phyloP scores from a whole-genome alignment of 257 asterid species.

The Coffea eugenioides region DNA sequence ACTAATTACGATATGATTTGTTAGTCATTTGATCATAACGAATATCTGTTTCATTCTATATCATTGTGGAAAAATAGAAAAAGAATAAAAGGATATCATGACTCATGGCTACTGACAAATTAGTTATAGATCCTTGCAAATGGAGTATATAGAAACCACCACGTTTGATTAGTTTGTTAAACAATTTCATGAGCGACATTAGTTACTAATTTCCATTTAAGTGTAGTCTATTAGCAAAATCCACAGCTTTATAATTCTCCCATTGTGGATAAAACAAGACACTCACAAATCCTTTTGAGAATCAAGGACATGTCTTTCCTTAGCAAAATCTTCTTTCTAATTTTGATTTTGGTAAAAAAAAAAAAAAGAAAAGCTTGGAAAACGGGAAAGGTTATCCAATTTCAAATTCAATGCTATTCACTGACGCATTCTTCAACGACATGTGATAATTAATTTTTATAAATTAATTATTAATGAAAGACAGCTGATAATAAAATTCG shows the following conservation, averaged over 20 bases:
- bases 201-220: not conserved
- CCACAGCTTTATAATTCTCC: not conserved
- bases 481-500: too few species aligned
- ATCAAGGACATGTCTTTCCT: not conserved
- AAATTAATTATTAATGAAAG: too few species aligned
- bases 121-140: too few species aligned
- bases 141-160: not conserved
- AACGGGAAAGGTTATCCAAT: too few species aligned
- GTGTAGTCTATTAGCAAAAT: too few species aligned
- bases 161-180: not conserved
- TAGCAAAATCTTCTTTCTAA: not conserved
- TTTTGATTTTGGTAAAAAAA: too few species aligned
- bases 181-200: not conserved
- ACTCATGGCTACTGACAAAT: conserved; percentile 2
- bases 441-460: too few species aligned
- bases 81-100: too few species aligned
- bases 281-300: not conserved
- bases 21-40: not conserved
- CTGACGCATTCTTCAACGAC: too few species aligned
- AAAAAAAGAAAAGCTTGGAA: too few species aligned
- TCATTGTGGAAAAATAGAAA: too few species aligned
- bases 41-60: not conserved
- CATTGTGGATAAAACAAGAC: not conserved
- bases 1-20: not conserved
- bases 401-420: too few species aligned